Evolutionary conservation across 2,329 filamentous ascomycete species (phyloP), one percentile per base, ranked within the genome.

Genomic region (Coniochaeta pulveracea): DNA sequence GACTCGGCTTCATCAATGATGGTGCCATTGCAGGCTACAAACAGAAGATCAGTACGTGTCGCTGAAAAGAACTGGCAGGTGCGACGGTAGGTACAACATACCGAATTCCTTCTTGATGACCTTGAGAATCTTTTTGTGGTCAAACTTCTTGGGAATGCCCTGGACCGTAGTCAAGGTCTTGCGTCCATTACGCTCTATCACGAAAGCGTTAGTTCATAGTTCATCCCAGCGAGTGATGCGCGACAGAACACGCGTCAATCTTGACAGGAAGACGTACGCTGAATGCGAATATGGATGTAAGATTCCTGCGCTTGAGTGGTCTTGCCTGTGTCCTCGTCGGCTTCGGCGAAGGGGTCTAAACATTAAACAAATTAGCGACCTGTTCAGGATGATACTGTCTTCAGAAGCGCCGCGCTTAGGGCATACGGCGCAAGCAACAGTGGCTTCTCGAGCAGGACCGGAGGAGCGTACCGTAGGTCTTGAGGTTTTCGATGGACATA

Each of bases 91-190:
- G 34, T 34, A 22, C 37, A 11, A 53, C 76, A 43, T 72, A 86
- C 81, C 82, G 57, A 96, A 96, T 61, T 94, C 91, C 78, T 96
- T 96, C 80, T 96, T 96, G 73, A 96, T 94, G 65, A 93, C 88
- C 73, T 95, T 95, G 55, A 98, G 80, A 61, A 98, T 95, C 72
- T 95, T 95, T 79, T 95, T 96, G 66, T 91, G 86, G 68, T 95
- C 89, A 58, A 95, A 96, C 61, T 96, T 95, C 72, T 91, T 91
- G 45, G 91, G 89, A 55, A 98, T 80, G 66, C 91, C 91, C 76
- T 96, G 89, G 56, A 98, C 88, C 54, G 91, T 98, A 54, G 91
- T 98, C 82, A 98, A 76, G 72, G 91, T 96, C 78, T 98, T 98
- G 66, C 91, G 91, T 79, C 91, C 91, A 96, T 98, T 98, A 70